These are phyloP conservation scores for Blepharisma stoltei DNA, from an alignment of 73 alveolate species.

Conservation along the genomic window DNA sequence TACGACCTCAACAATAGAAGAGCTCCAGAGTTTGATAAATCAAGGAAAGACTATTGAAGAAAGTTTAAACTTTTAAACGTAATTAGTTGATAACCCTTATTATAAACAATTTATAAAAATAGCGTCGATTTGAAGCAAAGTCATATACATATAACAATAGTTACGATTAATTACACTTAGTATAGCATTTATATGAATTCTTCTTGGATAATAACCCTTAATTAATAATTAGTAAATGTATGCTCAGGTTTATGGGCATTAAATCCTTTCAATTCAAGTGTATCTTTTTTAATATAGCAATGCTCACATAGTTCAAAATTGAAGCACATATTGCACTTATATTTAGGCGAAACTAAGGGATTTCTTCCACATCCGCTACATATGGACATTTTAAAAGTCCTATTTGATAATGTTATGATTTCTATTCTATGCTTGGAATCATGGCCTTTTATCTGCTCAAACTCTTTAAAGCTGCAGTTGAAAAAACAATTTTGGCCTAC, in stretches of 20 bases:
- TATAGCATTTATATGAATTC: too few species aligned
- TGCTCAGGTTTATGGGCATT: neutral
- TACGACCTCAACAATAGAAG: neutral
- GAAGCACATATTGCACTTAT: constrained; percentile 50
- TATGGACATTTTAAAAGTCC: constrained; percentile 35
- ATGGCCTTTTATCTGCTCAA: constrained; percentile 48
- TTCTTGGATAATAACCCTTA: too few species aligned
- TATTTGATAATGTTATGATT: constrained; percentile 41
- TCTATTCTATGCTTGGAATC: constrained; percentile 50
- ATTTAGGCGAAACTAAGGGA: constrained; percentile 33
- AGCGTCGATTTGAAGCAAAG: too few species aligned
- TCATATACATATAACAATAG: too few species aligned
- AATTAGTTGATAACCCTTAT: too few species aligned
- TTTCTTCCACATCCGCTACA: constrained; percentile 47
- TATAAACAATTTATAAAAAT: too few species aligned
- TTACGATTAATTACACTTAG: too few species aligned
- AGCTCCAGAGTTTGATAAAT: neutral
- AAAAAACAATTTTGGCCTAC: constrained; percentile 77
- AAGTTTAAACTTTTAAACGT: neutral
- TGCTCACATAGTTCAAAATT: constrained; percentile 46
- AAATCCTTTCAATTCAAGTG: neutral
- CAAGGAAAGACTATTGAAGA: neutral
- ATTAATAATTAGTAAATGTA: too few species aligned
- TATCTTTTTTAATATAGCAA: constrained; percentile 36
- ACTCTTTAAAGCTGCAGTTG: constrained; percentile 32